Conservation (phyloP, 148 eudicot genomes). For the Vaccinium vitisidaea region DNA sequence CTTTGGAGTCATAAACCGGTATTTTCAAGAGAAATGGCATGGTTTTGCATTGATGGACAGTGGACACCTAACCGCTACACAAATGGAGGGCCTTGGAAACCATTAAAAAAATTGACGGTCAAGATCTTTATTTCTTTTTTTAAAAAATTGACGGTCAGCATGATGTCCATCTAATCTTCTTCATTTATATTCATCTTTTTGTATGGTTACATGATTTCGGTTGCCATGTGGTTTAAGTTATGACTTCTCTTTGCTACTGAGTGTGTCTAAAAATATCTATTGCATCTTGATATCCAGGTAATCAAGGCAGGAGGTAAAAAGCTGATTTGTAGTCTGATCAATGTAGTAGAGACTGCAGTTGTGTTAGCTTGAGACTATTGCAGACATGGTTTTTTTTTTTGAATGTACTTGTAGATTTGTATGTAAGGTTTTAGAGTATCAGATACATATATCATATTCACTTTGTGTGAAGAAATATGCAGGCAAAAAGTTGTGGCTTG, state of each 20-base stretch:
- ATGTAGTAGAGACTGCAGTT: background rate
- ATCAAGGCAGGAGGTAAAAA: constrained; percentile 1
- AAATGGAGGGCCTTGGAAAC: background rate
- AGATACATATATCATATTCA: background rate
- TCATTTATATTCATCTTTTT: background rate
- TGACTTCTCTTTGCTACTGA: background rate
- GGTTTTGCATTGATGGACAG: background rate
- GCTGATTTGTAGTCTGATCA: constrained; percentile 16
- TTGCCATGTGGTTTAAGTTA: background rate
- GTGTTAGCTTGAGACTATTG: background rate
- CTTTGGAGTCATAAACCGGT: background rate
- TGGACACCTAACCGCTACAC: background rate
- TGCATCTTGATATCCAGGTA: constrained; percentile 19
- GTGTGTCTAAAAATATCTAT: background rate
- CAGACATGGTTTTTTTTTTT: background rate
- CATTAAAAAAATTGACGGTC: background rate
- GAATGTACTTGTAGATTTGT: background rate
- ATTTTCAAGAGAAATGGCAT: background rate
- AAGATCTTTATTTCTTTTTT: too few relatives aligned
- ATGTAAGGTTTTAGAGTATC: background rate
- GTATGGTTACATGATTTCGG: background rate
- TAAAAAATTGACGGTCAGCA: too few relatives aligned
- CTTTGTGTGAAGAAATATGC: background rate
- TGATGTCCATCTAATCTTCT: background rate
- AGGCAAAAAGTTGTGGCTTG: background rate